Evolutionary conservation across 2,329 filamentous ascomycete species (phyloP).

Genomic region (Colletotrichum gigasporum): DNA sequence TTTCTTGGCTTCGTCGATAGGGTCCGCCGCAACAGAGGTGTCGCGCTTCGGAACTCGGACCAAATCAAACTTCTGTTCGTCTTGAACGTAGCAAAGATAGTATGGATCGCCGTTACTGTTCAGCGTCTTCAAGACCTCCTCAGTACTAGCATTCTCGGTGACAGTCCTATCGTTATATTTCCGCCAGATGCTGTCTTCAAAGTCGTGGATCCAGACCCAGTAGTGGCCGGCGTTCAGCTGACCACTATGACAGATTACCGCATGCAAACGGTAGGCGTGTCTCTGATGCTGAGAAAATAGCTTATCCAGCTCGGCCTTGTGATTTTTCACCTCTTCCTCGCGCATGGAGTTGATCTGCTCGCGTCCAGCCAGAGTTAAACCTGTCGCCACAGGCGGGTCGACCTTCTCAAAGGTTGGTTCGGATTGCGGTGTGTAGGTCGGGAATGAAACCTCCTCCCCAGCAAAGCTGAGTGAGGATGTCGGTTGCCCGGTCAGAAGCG

Average conservation of each 20-base stretch:
- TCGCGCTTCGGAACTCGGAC: conserved; percentile 52
- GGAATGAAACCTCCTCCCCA: conserved; percentile 14
- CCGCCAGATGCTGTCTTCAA: conserved; percentile 80
- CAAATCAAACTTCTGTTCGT: conserved; percentile 66
- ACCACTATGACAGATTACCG: conserved; percentile 91
- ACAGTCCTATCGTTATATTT: conserved; percentile 94
- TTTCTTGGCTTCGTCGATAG: not conserved
- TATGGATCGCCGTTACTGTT: conserved; percentile 80
- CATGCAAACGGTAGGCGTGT: conserved; percentile 84
- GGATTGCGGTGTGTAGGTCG: conserved; percentile 2
- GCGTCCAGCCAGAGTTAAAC: not conserved
- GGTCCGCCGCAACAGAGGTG: not conserved
- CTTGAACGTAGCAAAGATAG: conserved; percentile 84
- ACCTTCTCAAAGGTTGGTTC: not conserved
- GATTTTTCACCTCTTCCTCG: conserved; percentile 49
- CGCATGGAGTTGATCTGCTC: conserved; percentile 53
- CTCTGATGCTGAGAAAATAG: conserved; percentile 72
- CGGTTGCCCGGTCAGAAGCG: conserved; percentile 16
- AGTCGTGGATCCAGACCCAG: conserved; percentile 96
- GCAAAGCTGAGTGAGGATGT: conserved; percentile 22
- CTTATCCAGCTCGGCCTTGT: conserved; percentile 42
- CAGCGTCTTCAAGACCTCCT: conserved; percentile 75
- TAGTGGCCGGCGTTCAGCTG: conserved; percentile 84
- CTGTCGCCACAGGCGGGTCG: not conserved
- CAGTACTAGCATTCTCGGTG: conserved; percentile 70